Conservation (phyloP, 1,284 basidiomycete species). For the Naganishia sp. region DNA sequence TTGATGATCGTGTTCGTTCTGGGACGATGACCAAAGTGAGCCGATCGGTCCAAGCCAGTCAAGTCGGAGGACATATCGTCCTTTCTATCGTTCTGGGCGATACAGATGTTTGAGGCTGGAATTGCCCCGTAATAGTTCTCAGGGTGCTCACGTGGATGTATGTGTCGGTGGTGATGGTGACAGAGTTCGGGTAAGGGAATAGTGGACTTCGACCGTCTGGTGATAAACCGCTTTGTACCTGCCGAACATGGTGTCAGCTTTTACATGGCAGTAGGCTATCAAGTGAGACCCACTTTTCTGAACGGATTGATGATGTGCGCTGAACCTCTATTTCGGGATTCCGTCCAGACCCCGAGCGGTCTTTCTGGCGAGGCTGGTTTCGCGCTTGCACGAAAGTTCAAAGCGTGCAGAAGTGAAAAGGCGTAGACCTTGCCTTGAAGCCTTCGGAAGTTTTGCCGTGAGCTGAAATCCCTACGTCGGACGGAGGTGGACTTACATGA, state of each 20-base stretch:
- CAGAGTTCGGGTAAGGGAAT: slow-evolving; percentile 4
- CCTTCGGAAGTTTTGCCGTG: background rate
- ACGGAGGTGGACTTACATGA: slow-evolving; percentile 6
- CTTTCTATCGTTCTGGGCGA: slow-evolving; percentile 1
- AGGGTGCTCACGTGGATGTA: slow-evolving; percentile 12
- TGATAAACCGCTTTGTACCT: background rate
- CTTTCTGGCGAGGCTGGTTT: background rate
- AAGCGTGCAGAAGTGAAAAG: slow-evolving; percentile 9
- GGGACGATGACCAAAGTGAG: background rate
- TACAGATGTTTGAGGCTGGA: too few relatives aligned
- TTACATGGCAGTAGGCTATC: background rate
- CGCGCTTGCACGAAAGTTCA: slow-evolving; percentile 3
- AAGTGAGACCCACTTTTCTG: background rate
- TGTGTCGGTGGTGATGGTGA: slow-evolving; percentile 22
- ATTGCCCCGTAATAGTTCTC: too few relatives aligned
- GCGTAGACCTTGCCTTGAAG: slow-evolving; percentile 24
- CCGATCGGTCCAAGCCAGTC: background rate
- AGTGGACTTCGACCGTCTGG: background rate
- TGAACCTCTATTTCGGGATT: background rate
- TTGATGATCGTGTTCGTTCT: background rate
- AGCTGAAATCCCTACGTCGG: background rate
- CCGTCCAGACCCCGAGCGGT: slow-evolving; percentile 1
- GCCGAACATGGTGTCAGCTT: background rate
- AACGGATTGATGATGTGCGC: background rate
- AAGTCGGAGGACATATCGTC: slow-evolving; percentile 7